A percentile compares a stretch with the other conserved stretches of the same genome.
Conservation (phyloP, 2,329 filamentous ascomycete species). For the Saccharata proteae region DNA sequence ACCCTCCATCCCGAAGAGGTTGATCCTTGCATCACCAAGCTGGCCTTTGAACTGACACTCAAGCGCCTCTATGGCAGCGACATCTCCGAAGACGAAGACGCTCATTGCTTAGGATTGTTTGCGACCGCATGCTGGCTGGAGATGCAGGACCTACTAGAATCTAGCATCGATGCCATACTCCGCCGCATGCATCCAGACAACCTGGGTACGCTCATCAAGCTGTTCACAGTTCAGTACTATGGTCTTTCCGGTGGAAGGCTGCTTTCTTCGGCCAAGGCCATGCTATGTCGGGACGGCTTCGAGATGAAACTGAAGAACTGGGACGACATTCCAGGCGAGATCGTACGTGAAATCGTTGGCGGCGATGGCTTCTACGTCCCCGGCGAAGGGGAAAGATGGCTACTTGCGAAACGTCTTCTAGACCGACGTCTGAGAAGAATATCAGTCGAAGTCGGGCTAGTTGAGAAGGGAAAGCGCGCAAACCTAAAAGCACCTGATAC, state of each 20-base stretch:
- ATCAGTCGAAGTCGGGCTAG: conserved; percentile 36
- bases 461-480: conserved; percentile 30
- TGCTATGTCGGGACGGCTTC: conserved; percentile 46
- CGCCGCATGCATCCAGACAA: conserved; percentile 41
- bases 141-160: conserved; percentile 44
- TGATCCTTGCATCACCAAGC: conserved; percentile 40
- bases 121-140: conserved; percentile 47
- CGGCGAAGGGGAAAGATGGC: conserved; percentile 47
- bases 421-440: conserved; percentile 37
- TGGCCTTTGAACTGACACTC: conserved; percentile 42
- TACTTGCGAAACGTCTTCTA: conserved; percentile 41
- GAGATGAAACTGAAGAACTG: conserved; percentile 42
- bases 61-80: conserved; percentile 42
- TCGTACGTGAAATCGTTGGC: conserved; percentile 46
- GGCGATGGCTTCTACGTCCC: conserved; percentile 48
- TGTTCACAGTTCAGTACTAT: conserved; percentile 45
- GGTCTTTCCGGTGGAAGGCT: conserved; percentile 43
- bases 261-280: conserved; percentile 44
- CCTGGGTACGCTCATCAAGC: conserved; percentile 36
- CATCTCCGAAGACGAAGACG: conserved; percentile 36
- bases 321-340: conserved; percentile 46
- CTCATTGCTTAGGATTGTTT: conserved; percentile 42
- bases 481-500: conserved; percentile 36
- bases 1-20: conserved; percentile 41
- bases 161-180: conserved; percentile 41